These are phyloP conservation scores for Ramichloridium luteum DNA, from an alignment of 2,329 filamentous ascomycete species.

Conservation along the genomic window DNA sequence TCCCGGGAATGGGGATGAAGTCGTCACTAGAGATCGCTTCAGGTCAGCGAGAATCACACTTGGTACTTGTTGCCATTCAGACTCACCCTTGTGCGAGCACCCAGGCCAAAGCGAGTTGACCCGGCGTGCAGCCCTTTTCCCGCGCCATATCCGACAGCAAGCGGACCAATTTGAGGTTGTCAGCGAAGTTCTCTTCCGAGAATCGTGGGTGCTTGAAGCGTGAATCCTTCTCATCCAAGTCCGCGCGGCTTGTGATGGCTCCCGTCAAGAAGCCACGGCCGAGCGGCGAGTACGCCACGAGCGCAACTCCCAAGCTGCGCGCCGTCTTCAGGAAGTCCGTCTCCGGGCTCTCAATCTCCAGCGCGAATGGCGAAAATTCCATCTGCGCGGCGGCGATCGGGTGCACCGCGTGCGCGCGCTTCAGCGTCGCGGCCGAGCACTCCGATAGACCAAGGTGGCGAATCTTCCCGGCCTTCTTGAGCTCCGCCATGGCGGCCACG, in stretches of 20 bases:
- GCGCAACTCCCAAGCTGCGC: slow-evolving; percentile 40
- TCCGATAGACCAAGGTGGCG: slow-evolving; percentile 41
- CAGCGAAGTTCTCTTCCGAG: slow-evolving; percentile 48
- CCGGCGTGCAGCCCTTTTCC: slow-evolving; percentile 40
- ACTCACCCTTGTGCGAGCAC: slow-evolving; percentile 31
- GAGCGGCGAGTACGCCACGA: slow-evolving; percentile 62
- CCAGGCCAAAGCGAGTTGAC: slow-evolving; percentile 41
- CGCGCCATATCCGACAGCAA: slow-evolving; percentile 46
- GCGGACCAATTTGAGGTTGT: slow-evolving; percentile 51
- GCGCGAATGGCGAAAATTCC: slow-evolving; percentile 40
- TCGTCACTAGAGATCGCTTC: no score
- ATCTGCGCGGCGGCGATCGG: slow-evolving; percentile 43
- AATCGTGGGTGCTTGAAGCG: slow-evolving; percentile 44
- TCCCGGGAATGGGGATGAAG: slow-evolving; percentile 35
- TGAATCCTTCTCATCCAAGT: slow-evolving; percentile 43
- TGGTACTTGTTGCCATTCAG: slow-evolving; percentile 32
- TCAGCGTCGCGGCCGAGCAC: slow-evolving; percentile 37
- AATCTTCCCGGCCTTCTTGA: slow-evolving; percentile 43
- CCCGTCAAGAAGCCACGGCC: slow-evolving; percentile 50
- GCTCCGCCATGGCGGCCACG: slow-evolving; percentile 31
- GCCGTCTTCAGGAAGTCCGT: slow-evolving; percentile 33
- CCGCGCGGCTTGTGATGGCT: slow-evolving; percentile 37
- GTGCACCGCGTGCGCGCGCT: slow-evolving; percentile 37
- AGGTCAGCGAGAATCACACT: no score
- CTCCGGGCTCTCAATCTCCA: slow-evolving; percentile 36